A percentile compares a stretch with the other conserved stretches of the same genome.
These are phyloP conservation scores for Omphalotus guepiniiformis DNA, from an alignment of 768 basidiomycete species.

Conservation along the genomic window DNA sequence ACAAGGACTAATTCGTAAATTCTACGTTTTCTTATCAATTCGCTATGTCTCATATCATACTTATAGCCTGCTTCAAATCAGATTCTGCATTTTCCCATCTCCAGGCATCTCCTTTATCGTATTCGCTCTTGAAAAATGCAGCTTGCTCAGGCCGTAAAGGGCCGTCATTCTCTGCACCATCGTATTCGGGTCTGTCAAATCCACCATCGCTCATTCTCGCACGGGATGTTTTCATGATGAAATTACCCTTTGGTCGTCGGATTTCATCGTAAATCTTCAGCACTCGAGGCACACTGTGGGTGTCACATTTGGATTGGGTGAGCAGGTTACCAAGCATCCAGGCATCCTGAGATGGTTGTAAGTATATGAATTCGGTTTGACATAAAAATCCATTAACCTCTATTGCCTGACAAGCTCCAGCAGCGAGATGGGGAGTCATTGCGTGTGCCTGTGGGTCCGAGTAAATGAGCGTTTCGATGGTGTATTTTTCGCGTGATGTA, in stretches of 20 bases:
- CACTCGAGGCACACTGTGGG: neutral
- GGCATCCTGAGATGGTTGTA: neutral
- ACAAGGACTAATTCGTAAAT: too few relatives aligned
- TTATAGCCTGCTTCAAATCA: too few relatives aligned
- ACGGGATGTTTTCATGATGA: too few relatives aligned
- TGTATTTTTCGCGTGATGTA: neutral
- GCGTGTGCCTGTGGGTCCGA: neutral
- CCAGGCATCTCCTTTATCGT: too few relatives aligned
- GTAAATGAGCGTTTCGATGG: neutral
- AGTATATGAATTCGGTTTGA: neutral
- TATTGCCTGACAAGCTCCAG: slow-evolving; percentile 2
- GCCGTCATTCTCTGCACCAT: too few relatives aligned
- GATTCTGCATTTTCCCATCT: too few relatives aligned
- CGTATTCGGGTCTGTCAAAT: too few relatives aligned
- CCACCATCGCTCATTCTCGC: too few relatives aligned
- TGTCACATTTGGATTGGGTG: neutral
- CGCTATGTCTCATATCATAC: too few relatives aligned
- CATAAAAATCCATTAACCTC: neutral
- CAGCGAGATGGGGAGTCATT: neutral
- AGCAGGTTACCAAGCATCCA: neutral
- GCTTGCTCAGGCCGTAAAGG: too few relatives aligned
- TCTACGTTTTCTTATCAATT: too few relatives aligned
- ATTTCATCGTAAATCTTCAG: neutral
- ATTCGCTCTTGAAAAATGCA: too few relatives aligned
- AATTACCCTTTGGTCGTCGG: slow-evolving; percentile 1